Base-by-base conservation (phyloP, 768 basidiomycete species). In the Kwoniella heveanensis region DNA sequence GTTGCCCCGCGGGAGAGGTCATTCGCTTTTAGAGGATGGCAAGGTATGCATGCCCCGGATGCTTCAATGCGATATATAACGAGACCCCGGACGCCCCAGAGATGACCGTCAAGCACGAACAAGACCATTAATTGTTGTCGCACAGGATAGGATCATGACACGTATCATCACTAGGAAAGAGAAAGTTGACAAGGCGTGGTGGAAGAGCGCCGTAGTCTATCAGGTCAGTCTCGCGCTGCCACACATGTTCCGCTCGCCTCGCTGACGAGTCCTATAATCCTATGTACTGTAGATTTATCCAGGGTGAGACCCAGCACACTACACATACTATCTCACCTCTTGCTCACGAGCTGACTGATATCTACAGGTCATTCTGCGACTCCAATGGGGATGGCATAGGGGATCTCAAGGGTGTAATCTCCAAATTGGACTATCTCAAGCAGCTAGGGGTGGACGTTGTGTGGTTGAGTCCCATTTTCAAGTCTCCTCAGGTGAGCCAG, bases 381-480 rank as follows among this genome's bases (percentile, higher is more conserved):
- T 17, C 3, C 19, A 88, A 86, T 63, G 87, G 85, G 0, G 86
- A 88, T 74, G 89, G 88, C 0, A 74, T 85, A 36, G 88, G 89
- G 9, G 88, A 89, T 77, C 82, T 90, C 36, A 83, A 82, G 22
- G 88, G 89, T 15, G 88, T 91, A 60, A 69, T 79, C 25, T 71
- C 81, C 29, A 88, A 88, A 73, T 79, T 90, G 7, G 86, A 87
- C 70, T 88, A 90, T 74, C 80, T 90, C 54, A 83, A 85, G 61
- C 83, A 84, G 55, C 82, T 90, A 1, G 88, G 88, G 0, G 85
- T 86, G 5, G 61, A 88, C 64, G 83, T 86, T 0, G 70, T 90
- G 17, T 90, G 88, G 88, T 82, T 90, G 21, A 84, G 82, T 4
- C 88, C 88, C 6, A 88, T 90, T 48, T 90, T 88, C 79, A 82